phyloP scores from a whole-genome alignment of 352 stramenopile genomes.

The Globisporangium camurandrum region DNA sequence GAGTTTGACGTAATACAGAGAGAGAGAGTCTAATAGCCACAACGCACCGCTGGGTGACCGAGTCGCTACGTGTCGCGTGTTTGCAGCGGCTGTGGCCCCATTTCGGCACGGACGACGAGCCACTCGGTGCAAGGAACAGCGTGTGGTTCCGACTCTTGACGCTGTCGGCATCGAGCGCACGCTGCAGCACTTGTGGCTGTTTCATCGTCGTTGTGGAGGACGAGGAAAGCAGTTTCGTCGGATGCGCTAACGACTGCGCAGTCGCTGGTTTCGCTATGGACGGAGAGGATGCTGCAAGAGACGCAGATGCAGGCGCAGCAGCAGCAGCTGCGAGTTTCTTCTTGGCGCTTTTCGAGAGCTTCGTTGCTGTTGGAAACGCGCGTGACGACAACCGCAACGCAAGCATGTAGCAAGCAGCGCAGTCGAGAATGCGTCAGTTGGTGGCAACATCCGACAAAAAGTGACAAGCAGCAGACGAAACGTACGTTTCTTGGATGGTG shows the following conservation, averaged over 20 bases:
- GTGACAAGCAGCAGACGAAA: not conserved
- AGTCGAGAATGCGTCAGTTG: slow-evolving; percentile 3
- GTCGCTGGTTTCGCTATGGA: too few relatives aligned
- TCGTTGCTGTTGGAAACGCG: too few relatives aligned
- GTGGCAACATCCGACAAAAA: not conserved
- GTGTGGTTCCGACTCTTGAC: slow-evolving; percentile 72
- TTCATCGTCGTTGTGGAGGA: not conserved
- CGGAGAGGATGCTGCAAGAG: too few relatives aligned
- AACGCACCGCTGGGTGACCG: slow-evolving; percentile 25
- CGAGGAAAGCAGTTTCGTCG: too few relatives aligned
- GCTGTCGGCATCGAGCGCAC: slow-evolving; percentile 33
- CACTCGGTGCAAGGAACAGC: slow-evolving; percentile 39
- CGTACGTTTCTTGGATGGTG: slow-evolving; percentile 2
- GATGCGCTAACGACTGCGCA: too few relatives aligned
- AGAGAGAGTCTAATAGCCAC: too few relatives aligned
- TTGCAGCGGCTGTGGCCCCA: slow-evolving; percentile 28
- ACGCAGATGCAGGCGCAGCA: slow-evolving; percentile 1
- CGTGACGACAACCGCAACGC: too few relatives aligned
- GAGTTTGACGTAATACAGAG: not conserved
- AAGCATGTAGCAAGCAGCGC: too few relatives aligned
- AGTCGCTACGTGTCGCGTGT: slow-evolving; percentile 6
- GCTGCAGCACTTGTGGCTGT: slow-evolving; percentile 5
- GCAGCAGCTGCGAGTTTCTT: slow-evolving; percentile 24
- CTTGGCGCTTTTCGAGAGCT: slow-evolving; percentile 22
- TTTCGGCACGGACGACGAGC: slow-evolving; percentile 15